Percentiles rank a stretch among this genome's conserved stretches.
Conservation (phyloP, 2,329 filamentous ascomycete genomes). For the Pseudonectria buxi region DNA sequence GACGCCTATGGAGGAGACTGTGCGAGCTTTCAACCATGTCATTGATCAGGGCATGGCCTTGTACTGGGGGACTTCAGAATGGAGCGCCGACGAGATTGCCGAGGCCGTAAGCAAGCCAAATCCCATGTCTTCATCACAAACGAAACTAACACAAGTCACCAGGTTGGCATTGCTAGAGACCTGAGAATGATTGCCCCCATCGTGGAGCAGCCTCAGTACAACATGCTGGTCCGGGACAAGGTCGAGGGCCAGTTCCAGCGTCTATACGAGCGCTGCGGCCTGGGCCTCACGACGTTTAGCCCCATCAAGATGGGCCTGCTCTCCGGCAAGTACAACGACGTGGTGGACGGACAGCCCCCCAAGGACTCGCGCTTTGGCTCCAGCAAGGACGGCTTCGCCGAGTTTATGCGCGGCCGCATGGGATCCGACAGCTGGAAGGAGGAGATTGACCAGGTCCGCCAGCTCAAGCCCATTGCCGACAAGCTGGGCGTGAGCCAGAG, state of each 20-base stretch:
- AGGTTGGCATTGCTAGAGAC: conserved; percentile 50
- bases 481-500: conserved; percentile 47
- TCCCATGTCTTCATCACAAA: background rate
- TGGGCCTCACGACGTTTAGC: conserved; percentile 57
- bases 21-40: conserved; percentile 64
- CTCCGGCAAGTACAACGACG: conserved; percentile 59
- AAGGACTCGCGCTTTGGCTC: conserved; percentile 51
- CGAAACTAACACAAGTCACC: conserved; percentile 4
- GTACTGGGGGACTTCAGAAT: conserved; percentile 60
- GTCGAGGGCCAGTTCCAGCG: conserved; percentile 59
- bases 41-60: conserved; percentile 62
- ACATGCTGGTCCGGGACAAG: conserved; percentile 53
- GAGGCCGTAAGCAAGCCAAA: conserved; percentile 35
- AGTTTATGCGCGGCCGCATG: conserved; percentile 42
- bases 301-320: conserved; percentile 53
- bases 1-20: conserved; percentile 65
- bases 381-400: conserved; percentile 51
- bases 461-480: conserved; percentile 46
- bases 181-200: conserved; percentile 56
- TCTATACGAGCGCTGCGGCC: conserved; percentile 51
- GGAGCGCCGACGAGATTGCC: conserved; percentile 61
- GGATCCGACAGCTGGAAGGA: conserved; percentile 44
- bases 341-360: conserved; percentile 42
- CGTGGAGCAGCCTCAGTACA: conserved; percentile 64
- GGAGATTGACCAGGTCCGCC: conserved; percentile 38